Base-by-base conservation (phyloP, 2,329 filamentous ascomycete genomes). In the Aureobasidium leucospermi region DNA sequence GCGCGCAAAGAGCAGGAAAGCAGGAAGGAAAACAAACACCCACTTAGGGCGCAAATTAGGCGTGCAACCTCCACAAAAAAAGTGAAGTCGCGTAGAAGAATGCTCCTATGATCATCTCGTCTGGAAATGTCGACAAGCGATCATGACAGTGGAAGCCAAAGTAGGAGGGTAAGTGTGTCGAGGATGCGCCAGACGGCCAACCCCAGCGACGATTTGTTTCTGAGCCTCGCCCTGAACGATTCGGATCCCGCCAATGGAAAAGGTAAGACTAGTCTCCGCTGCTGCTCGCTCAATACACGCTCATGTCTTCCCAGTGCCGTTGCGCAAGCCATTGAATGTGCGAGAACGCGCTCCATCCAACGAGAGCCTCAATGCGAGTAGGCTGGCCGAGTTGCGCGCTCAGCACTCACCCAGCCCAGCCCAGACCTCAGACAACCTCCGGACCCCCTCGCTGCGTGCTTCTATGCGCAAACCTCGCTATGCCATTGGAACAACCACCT, bases 311-410 rank as follows among this genome's bases (percentile, higher is more conserved):
- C 5, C 52, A 56, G 52, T 38, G 31, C 52, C 52, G 15, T 47
- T 58, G 16, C 63, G 64, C 60, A 60, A 63, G 49, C 57, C 59
- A 36, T 51, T 61, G 59, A 34, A 45, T 9, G 36, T 46, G n/a
- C 42, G 41, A 28, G 32, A 58, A 42, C 41, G 43, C 32, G 41
- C 48, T 43, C 43, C 57, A 8, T 56, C 38, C 38, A 45, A 42
- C 38, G 43, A 62, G 51, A 59, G 59, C 49, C 43, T 41, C 46
- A 42, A 81, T 68, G 84, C 85, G 2, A 86, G 84, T 1, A 84
- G 85, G 2, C 73, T 87, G 52, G 82, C 80, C 9, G 77, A 78
- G 7, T 77, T 65, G 49, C 64, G 65, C 13, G 49, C 43, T 16
- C 45, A 46, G 7, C 51, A 60, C 29, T 60, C 58, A 6, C 61